Percentiles rank a stretch among this genome's conserved stretches.
Conservation (phyloP, 1,139 yeast species). For the Hyphopichia khmerensis region DNA sequence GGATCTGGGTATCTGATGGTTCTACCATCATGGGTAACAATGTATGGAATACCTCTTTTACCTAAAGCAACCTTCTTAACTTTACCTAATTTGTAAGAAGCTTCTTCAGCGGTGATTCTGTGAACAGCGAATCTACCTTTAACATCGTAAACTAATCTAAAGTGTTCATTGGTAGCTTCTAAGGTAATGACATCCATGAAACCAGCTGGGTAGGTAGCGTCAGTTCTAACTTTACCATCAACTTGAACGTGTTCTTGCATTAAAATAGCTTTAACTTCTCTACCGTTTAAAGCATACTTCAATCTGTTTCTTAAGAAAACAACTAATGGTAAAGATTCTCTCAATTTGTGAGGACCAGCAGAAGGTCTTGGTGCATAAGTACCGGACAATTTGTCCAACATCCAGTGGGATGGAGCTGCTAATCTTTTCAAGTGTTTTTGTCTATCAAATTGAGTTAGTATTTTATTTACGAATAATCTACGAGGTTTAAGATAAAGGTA, state of each 20-base stretch:
- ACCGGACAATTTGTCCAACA: conserved; percentile 99
- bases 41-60: conserved; percentile 93
- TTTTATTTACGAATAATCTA: conserved; percentile 1
- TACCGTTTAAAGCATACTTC: conserved; percentile 97
- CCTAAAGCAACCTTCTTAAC: conserved; percentile 95
- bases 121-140: conserved; percentile 97
- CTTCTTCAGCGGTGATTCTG: conserved; percentile 97
- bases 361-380: conserved; percentile 98
- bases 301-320: conserved; percentile 97
- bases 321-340: conserved; percentile 95
- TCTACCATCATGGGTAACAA: conserved; percentile 98
- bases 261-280: conserved; percentile 96
- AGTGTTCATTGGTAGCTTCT: conserved; percentile 96
- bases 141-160: conserved; percentile 93
- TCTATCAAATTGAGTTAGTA: conserved; percentile 41
- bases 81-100: conserved; percentile 92
- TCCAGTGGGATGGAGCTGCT: conserved; percentile 99
- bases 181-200: conserved; percentile 94
- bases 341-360: conserved; percentile 97
- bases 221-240: conserved; percentile 89
- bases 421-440: conserved; percentile 98
- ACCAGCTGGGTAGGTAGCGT: conserved; percentile 95
- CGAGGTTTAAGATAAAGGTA: conserved; percentile 2
- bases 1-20: conserved; percentile 98
- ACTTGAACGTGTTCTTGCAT: conserved; percentile 98